These are phyloP conservation scores for Takashimella tepidaria DNA, from an alignment of 1,284 basidiomycete species.

Conservation along the genomic window DNA sequence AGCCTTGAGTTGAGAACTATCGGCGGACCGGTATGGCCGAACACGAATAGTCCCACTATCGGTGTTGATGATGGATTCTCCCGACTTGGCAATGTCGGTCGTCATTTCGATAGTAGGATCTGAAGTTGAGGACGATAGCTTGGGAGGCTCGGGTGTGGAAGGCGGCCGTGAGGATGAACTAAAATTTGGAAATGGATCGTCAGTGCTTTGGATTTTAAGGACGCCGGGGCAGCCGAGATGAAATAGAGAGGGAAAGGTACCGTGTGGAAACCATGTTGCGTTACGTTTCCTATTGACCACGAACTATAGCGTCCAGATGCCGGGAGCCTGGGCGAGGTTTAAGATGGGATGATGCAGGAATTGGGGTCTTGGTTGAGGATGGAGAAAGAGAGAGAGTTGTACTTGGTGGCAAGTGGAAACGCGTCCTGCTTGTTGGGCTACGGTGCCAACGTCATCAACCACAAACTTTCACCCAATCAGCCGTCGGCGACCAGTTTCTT, in stretches of 20 bases:
- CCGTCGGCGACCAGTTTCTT: neutral
- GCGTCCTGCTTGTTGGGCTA: too few relatives aligned
- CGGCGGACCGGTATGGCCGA: constrained; percentile 39
- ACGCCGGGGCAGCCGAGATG: too few relatives aligned
- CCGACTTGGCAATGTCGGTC: constrained; percentile 12
- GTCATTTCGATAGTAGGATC: constrained; percentile 23
- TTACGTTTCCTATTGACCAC: too few relatives aligned
- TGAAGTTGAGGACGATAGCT: constrained; percentile 2
- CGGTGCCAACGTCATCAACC: neutral
- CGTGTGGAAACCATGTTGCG: constrained; percentile 17
- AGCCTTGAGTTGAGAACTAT: constrained; percentile 50
- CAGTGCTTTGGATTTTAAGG: too few relatives aligned
- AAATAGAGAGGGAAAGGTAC: constrained; percentile 6
- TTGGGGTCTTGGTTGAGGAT: neutral
- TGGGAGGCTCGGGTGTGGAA: neutral
- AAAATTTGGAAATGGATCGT: neutral
- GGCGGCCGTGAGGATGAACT: constrained; percentile 4
- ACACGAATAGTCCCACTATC: constrained; percentile 38
- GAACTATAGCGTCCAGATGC: too few relatives aligned
- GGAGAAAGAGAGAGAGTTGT: neutral
- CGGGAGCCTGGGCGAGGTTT: neutral
- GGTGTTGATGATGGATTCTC: constrained; percentile 34
- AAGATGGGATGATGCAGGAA: neutral
- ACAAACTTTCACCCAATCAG: neutral
- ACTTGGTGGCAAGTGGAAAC: too few relatives aligned